Evolutionary conservation across 495 filamentous ascomycete species (phyloP), one percentile per base, ranked within the genome.

Genomic region (Hypomontagnella monticulosa): DNA sequence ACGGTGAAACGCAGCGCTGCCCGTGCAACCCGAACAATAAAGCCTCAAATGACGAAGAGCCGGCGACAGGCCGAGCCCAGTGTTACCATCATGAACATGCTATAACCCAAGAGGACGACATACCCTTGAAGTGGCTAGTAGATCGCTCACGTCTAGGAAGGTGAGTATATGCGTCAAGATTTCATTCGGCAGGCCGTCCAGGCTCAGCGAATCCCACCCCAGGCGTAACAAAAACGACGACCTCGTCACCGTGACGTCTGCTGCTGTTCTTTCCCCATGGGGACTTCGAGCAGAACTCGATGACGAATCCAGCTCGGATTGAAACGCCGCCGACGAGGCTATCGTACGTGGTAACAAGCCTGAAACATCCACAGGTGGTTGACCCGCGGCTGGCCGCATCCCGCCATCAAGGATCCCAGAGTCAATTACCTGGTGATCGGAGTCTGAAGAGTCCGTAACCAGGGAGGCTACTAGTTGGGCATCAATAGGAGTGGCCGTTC

Each of bases 121-220:
- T 80, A 85, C 83, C 71, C 85, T 82, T 15, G 83, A 81, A 61
- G 80, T 73, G 50, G 79, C 71, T 57, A 86, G 75, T 62, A 88
- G 75, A 70, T 88, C 85, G 58, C 78, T 79, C 58, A 87, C 81
- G 55, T 88, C 84, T 60, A 88, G 74, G 71, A 79, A 81, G 43
- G 78, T 73, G 55, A 86, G 75, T 47, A 88, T 80, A 50, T 81
- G 77, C 63, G 84, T 77, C 42, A 87, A 68, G 64, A 88, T 75
- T 72, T 88, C 86, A 66, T 80, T 79, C 46, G 85, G 85, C 53
- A 87, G 70, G 61, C 73, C 72, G 37, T 64, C 71, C 20, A 80
- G 67, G 49, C 56, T 65, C 19, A 64, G 37, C 34, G 56, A 66
- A 59, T 71, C 63, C 66, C 69, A 67, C 65, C 71, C 63, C 62